Percentiles rank a stretch among this genome's conserved stretches.
phyloP scores from a whole-genome alignment of 345 rosid genomes.

The Brassica carinata region DNA sequence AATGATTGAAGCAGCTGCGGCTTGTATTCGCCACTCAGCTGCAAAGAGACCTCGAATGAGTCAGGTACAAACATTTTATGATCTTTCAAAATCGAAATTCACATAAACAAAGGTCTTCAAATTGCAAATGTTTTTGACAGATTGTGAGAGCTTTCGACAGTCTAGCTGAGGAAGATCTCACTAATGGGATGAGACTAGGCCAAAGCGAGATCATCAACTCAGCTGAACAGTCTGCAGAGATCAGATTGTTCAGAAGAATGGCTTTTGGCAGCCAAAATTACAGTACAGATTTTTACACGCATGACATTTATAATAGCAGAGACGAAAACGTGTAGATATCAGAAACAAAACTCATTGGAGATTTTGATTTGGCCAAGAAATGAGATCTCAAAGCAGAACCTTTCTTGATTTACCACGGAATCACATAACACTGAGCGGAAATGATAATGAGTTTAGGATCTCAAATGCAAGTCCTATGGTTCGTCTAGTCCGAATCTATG shows the following conservation, averaged over 20 bases:
- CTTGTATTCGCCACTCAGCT: slow-evolving; percentile 88
- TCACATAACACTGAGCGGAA: neutral
- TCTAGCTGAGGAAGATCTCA: slow-evolving; percentile 67
- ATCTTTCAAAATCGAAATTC: too few species aligned
- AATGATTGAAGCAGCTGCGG: slow-evolving; percentile 91
- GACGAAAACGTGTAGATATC: slow-evolving; percentile 39
- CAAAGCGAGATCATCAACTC: slow-evolving; percentile 79
- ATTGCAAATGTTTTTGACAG: too few species aligned
- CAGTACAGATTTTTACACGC: slow-evolving; percentile 70
- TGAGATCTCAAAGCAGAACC: slow-evolving; percentile 6
- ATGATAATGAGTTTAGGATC: neutral
- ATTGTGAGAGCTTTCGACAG: slow-evolving; percentile 80
- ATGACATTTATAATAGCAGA: slow-evolving; percentile 38
- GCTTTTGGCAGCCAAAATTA: slow-evolving; percentile 86
- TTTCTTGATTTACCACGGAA: neutral
- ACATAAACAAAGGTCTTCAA: too few species aligned
- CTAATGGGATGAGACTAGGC: slow-evolving; percentile 89
- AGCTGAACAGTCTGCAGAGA: slow-evolving; percentile 78
- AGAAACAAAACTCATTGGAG: slow-evolving; percentile 24
- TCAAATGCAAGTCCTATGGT: neutral
- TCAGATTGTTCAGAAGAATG: slow-evolving; percentile 84
- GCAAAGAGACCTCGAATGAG: slow-evolving; percentile 91
- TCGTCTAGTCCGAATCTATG: slow-evolving; percentile 15
- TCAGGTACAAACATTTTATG: too few species aligned
- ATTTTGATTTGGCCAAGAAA: neutral